These are phyloP conservation scores for Magnaporthiopsis incrustans DNA, from an alignment of 2,329 filamentous ascomycete genomes.

Conservation along the genomic window DNA sequence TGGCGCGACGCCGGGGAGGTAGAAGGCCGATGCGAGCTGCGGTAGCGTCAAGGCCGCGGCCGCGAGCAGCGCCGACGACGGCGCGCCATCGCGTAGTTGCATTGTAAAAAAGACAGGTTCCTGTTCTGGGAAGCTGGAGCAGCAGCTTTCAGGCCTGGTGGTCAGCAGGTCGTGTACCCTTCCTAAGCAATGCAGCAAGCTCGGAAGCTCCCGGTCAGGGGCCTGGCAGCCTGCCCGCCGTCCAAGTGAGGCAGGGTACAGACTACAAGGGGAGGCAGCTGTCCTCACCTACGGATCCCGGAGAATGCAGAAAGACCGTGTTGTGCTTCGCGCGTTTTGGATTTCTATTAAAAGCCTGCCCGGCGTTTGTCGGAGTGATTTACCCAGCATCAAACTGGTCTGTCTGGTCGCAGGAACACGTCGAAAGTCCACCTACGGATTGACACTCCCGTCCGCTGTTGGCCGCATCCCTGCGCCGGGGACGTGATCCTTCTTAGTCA, in stretches of 20 bases:
- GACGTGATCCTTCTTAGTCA: not conserved
- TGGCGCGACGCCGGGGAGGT: conserved; percentile 90
- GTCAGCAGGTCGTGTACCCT: not conserved
- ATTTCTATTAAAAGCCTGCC: not conserved
- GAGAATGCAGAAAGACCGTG: not conserved
- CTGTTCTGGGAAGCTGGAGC: not conserved
- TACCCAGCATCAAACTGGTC: not conserved
- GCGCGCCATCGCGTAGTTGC: conserved; percentile 37
- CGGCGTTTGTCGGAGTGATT: not conserved
- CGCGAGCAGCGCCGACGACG: conserved; percentile 40
- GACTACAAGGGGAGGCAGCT: not conserved
- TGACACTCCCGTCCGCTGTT: not conserved
- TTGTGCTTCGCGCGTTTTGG: not conserved
- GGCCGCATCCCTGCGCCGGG: not conserved
- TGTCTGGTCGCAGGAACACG: not conserved
- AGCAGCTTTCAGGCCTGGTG: not conserved
- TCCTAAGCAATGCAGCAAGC: not conserved
- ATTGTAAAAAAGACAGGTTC: conserved; percentile 26
- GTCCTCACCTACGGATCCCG: not conserved
- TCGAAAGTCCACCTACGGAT: not conserved
- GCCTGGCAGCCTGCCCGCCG: too few relatives aligned
- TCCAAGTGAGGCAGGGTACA: too few relatives aligned
- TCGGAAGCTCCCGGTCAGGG: not conserved
- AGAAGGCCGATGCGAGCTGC: conserved; percentile 65
- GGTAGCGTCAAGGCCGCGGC: conserved; percentile 42